phyloP scores from a whole-genome alignment of 768 basidiomycete genomes.

The Podaxis sp. region DNA sequence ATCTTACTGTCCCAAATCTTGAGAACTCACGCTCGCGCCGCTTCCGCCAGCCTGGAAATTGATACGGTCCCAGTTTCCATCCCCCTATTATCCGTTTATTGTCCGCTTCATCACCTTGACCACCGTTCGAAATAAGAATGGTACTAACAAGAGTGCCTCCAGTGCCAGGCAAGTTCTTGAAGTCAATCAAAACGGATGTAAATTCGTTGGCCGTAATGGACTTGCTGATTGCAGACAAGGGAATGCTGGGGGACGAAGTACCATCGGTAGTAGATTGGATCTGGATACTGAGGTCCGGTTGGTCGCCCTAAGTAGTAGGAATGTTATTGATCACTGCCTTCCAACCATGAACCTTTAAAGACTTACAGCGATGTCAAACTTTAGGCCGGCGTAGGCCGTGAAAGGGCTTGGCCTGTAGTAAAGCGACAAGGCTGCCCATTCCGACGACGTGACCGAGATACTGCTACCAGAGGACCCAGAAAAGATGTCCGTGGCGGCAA shows the following conservation, averaged over 20 bases:
- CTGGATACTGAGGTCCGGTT: constrained; percentile 39
- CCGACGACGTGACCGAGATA: constrained; percentile 37
- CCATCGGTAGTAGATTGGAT: constrained; percentile 36
- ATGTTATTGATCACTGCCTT: neutral
- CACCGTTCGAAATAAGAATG: neutral
- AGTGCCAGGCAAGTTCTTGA: constrained; percentile 39
- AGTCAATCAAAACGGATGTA: constrained; percentile 43
- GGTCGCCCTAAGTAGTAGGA: constrained; percentile 28
- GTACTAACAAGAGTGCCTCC: constrained; percentile 30
- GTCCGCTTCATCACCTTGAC: too few relatives aligned
- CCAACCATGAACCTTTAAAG: neutral
- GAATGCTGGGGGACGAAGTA: constrained; percentile 32
- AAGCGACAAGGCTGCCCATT: constrained; percentile 43
- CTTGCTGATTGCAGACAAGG: constrained; percentile 37
- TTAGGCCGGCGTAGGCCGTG: constrained; percentile 39
- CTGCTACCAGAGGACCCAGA: constrained; percentile 39
- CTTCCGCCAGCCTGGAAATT: constrained; percentile 42
- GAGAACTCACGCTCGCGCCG: constrained; percentile 34
- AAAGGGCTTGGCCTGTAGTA: constrained; percentile 37
- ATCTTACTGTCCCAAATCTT: neutral
- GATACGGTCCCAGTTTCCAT: constrained; percentile 46
- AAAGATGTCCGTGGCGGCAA: constrained; percentile 38
- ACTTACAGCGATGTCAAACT: constrained; percentile 47
- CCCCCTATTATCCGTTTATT: constrained; percentile 20
- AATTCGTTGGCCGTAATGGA: constrained; percentile 32